phyloP scores from a whole-genome alignment of 352 stramenopile species.

The Phytopythium sindhum region DNA sequence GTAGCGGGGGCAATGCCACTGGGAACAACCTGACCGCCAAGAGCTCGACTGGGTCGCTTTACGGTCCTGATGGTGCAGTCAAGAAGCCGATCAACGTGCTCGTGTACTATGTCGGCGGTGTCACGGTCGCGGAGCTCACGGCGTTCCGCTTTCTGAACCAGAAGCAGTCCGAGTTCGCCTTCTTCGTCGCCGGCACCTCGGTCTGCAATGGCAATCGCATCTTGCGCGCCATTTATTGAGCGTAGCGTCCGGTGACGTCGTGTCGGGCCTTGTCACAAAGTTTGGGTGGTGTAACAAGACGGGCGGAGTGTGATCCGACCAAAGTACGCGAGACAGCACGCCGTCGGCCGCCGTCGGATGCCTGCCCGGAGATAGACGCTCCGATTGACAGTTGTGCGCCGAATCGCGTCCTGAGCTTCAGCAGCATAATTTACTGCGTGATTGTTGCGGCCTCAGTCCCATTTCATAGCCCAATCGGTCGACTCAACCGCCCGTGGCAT shows the following conservation, averaged over 20 bases:
- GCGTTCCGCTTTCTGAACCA: constrained; percentile 75
- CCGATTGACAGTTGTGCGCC: too few species aligned
- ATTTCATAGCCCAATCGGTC: too few species aligned
- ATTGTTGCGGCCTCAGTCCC: too few species aligned
- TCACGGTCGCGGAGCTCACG: constrained; percentile 80
- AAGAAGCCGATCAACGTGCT: constrained; percentile 39
- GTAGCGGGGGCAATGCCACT: not conserved
- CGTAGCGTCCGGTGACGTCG: not conserved
- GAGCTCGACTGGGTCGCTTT: constrained; percentile 16
- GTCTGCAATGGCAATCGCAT: constrained; percentile 73
- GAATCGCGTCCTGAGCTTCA: too few species aligned
- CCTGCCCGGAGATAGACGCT: too few species aligned
- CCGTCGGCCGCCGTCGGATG: too few species aligned
- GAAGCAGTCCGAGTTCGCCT: constrained; percentile 54
- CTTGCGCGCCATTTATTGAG: constrained; percentile 51
- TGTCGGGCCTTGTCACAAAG: too few species aligned
- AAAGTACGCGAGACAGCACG: too few species aligned
- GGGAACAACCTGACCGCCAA: constrained; percentile 12
- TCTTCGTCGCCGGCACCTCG: constrained; percentile 67
- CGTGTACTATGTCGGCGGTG: constrained; percentile 81
- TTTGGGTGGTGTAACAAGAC: too few species aligned
- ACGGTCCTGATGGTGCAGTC: constrained; percentile 11
- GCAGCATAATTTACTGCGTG: too few species aligned
- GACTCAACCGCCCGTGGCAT: too few species aligned
- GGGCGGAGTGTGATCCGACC: too few species aligned